phyloP scores from a whole-genome alignment of 495 filamentous ascomycete genomes.

The Daldinia loculata region DNA sequence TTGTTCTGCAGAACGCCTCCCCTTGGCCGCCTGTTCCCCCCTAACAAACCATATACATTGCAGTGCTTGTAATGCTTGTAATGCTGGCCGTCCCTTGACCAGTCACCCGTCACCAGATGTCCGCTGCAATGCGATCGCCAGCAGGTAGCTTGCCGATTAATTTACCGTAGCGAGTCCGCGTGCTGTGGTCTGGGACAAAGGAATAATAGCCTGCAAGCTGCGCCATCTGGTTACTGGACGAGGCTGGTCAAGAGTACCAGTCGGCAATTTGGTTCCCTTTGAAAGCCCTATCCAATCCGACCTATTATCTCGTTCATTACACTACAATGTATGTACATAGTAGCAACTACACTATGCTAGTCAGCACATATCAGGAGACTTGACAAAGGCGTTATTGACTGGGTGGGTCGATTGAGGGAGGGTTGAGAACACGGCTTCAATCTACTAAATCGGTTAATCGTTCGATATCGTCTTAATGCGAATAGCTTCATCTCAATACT shows the following conservation, averaged over 20 bases:
- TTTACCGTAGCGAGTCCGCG: conserved; percentile 32
- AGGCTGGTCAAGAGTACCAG: conserved; percentile 29
- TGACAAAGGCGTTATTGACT: conserved; percentile 6
- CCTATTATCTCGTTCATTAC: neutral
- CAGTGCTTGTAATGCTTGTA: neutral
- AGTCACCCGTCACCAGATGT: conserved; percentile 39
- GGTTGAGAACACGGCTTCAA: conserved; percentile 24
- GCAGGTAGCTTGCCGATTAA: conserved; percentile 30
- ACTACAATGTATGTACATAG: too few relatives aligned
- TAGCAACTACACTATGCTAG: conserved; percentile 8
- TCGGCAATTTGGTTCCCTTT: conserved; percentile 23
- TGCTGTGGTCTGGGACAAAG: conserved; percentile 25
- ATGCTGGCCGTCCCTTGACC: conserved; percentile 15
- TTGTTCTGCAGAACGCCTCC: conserved; percentile 32
- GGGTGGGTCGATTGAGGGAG: conserved; percentile 29
- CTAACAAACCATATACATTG: conserved; percentile 14
- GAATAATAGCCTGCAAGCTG: conserved; percentile 29
- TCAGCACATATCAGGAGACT: conserved; percentile 34
- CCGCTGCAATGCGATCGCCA: conserved; percentile 40
- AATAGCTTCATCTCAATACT: conserved; percentile 35
- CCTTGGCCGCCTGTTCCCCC: conserved; percentile 10
- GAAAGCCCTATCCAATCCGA: conserved; percentile 33
- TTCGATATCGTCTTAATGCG: conserved; percentile 28
- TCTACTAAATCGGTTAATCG: conserved; percentile 27
- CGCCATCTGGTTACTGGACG: conserved; percentile 19